phyloP scores from a whole-genome alignment of 2,329 filamentous ascomycete species.

The Epichloe typhina region DNA sequence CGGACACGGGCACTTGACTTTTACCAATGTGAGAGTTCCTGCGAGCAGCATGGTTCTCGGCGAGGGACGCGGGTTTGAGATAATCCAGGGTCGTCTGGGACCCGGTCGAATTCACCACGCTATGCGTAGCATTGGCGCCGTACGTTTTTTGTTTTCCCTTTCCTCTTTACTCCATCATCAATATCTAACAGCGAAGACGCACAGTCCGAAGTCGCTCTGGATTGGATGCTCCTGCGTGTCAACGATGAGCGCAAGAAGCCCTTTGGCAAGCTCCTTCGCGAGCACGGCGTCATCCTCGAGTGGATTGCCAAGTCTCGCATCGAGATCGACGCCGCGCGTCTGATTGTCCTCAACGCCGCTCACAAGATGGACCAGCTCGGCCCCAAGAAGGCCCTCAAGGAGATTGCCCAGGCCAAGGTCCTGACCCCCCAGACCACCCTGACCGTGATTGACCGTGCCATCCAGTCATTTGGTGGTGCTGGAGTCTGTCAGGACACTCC shows the following conservation, averaged over 20 bases:
- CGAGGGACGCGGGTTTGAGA: conserved; percentile 90
- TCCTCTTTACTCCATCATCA: not conserved
- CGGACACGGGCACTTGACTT: conserved; percentile 85
- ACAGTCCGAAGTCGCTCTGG: conserved; percentile 72
- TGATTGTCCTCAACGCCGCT: conserved; percentile 86
- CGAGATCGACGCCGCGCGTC: conserved; percentile 83
- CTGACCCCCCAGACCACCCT: conserved; percentile 72
- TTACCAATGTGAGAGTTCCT: conserved; percentile 82
- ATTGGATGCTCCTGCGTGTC: conserved; percentile 88
- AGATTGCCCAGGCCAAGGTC: conserved; percentile 93
- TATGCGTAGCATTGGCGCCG: conserved; percentile 85
- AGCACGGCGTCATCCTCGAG: conserved; percentile 90
- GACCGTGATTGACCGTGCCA: conserved; percentile 81
- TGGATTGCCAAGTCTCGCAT: conserved; percentile 87
- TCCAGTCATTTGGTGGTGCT: conserved; percentile 83
- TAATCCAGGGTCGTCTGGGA: conserved; percentile 92
- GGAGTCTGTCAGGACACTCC: conserved; percentile 93
- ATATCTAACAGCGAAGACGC: not conserved
- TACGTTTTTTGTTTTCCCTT: conserved; percentile 26
- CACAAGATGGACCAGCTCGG: conserved; percentile 85
- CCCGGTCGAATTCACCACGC: conserved; percentile 96
- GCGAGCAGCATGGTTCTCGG: conserved; percentile 76
- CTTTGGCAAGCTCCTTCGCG: conserved; percentile 73
- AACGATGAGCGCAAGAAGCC: conserved; percentile 86
- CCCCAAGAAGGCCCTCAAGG: conserved; percentile 78